These are phyloP conservation scores for Ceratocystiopsis sp. DNA, from an alignment of 2,329 filamentous ascomycete genomes.

Conservation along the genomic window DNA sequence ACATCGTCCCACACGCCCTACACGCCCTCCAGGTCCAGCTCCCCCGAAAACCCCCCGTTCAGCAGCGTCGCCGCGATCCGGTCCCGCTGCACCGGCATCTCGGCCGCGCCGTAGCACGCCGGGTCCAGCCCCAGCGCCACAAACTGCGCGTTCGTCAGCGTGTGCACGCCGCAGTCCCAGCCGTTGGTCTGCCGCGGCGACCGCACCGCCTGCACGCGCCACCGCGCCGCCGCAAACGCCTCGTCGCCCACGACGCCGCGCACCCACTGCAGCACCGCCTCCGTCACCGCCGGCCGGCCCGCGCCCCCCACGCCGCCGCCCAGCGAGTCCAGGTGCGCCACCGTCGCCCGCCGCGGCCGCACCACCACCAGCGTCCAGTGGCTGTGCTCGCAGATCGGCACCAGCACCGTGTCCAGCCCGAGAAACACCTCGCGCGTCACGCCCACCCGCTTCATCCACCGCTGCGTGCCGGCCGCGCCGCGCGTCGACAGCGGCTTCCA, in stretches of 20 bases:
- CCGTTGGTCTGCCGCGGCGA: slow-evolving; percentile 46
- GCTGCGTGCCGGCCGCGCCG: slow-evolving; percentile 29
- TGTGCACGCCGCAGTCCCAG: slow-evolving; percentile 63
- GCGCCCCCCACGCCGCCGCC: slow-evolving; percentile 22
- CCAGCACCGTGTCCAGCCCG: slow-evolving; percentile 47
- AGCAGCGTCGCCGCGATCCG: slow-evolving; percentile 49
- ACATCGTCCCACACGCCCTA: too few relatives aligned
- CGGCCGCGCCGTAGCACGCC: slow-evolving; percentile 28
- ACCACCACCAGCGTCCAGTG: slow-evolving; percentile 64
- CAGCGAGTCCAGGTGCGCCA: slow-evolving; percentile 57
- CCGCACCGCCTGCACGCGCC: slow-evolving; percentile 33
- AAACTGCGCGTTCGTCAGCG: slow-evolving; percentile 55
- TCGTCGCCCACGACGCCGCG: slow-evolving; percentile 38
- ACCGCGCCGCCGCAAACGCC: slow-evolving; percentile 36
- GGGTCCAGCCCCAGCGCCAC: slow-evolving; percentile 36
- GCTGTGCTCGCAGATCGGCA: slow-evolving; percentile 45
- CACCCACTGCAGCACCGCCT: slow-evolving; percentile 36
- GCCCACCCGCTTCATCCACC: slow-evolving; percentile 39
- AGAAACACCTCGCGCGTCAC: slow-evolving; percentile 45
- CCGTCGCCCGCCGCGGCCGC: slow-evolving; percentile 37
- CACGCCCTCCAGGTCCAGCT: slow-evolving; percentile 32
- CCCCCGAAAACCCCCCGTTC: slow-evolving; percentile 47
- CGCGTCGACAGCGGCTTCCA: slow-evolving; percentile 35
- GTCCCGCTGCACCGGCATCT: slow-evolving; percentile 42
- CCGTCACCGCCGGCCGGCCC: slow-evolving; percentile 20